These are phyloP conservation scores for Penicillium diatomitis DNA, from an alignment of 495 filamentous ascomycete genomes.

Conservation along the genomic window DNA sequence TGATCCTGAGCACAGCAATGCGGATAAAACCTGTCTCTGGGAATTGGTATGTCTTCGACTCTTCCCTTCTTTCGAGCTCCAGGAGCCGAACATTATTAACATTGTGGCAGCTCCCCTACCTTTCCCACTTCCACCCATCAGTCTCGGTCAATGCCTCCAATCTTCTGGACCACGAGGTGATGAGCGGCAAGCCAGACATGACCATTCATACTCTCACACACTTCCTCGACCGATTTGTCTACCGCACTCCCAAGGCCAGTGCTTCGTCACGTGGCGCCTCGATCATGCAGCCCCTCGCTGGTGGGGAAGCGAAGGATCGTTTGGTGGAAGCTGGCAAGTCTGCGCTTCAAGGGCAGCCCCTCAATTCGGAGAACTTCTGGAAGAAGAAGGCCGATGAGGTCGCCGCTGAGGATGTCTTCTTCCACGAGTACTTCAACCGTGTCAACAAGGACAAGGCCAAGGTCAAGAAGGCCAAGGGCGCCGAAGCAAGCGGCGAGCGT, in stretches of 20 bases:
- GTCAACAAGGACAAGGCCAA: slow-evolving; percentile 62
- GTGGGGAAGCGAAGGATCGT: slow-evolving; percentile 50
- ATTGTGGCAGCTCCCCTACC: slow-evolving; percentile 50
- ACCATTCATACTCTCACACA: slow-evolving; percentile 79
- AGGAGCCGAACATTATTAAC: slow-evolving; percentile 1
- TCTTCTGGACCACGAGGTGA: slow-evolving; percentile 54
- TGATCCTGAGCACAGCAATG: slow-evolving; percentile 83
- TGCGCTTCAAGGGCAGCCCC: slow-evolving; percentile 31
- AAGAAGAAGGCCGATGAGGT: slow-evolving; percentile 79
- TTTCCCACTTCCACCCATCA: slow-evolving; percentile 84
- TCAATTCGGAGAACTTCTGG: slow-evolving; percentile 92
- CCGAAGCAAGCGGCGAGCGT: slow-evolving; percentile 17
- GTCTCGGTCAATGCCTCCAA: slow-evolving; percentile 76
- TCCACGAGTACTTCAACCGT: slow-evolving; percentile 89
- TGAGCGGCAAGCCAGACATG: slow-evolving; percentile 81
- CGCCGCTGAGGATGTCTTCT: slow-evolving; percentile 88
- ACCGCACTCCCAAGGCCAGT: slow-evolving; percentile 74
- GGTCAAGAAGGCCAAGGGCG: slow-evolving; percentile 46
- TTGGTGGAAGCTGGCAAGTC: slow-evolving; percentile 52
- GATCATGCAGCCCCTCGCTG: slow-evolving; percentile 91
- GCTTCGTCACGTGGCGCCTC: slow-evolving; percentile 58
- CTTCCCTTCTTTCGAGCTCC: neutral
- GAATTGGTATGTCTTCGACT: slow-evolving; percentile 51
- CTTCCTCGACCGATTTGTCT: slow-evolving; percentile 95
- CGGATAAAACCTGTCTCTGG: slow-evolving; percentile 85